A percentile compares a stretch with the other conserved stretches of the same genome.
Evolutionary conservation across 2,329 filamentous ascomycete genomes (phyloP).

Genomic region (Sarocladium oryzae): DNA sequence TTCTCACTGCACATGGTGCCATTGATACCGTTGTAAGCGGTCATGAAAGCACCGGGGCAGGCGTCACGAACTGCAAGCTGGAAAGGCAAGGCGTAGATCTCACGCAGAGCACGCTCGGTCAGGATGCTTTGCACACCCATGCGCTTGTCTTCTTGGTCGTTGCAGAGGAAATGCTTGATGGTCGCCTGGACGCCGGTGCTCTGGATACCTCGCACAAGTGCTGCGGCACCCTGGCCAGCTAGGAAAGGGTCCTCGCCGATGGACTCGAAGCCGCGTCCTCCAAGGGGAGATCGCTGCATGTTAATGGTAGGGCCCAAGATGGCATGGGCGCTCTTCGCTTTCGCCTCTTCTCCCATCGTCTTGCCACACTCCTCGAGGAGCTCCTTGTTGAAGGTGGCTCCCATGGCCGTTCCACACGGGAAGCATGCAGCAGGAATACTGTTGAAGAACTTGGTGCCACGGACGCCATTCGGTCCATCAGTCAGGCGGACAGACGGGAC

Average conservation of each 20-base stretch:
- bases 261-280: conserved; percentile 54
- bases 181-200: conserved; percentile 49
- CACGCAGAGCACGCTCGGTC: conserved; percentile 48
- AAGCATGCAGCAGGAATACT: conserved; percentile 54
- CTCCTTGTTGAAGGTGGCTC: conserved; percentile 49
- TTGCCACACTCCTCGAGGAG: conserved; percentile 45
- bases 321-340: conserved; percentile 50
- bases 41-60: conserved; percentile 50
- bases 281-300: conserved; percentile 54
- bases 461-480: conserved; percentile 64
- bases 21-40: conserved; percentile 53
- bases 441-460: conserved; percentile 63
- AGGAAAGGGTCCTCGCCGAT: conserved; percentile 53
- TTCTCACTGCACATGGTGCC: conserved; percentile 50
- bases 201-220: conserved; percentile 49
- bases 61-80: conserved; percentile 48
- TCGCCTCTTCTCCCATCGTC: conserved; percentile 46
- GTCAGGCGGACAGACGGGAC: conserved; percentile 59
- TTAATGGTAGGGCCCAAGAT: conserved; percentile 58
- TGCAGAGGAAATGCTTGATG: conserved; percentile 56
- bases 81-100: conserved; percentile 53
- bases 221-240: conserved; percentile 46
- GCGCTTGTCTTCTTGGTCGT: conserved; percentile 53
- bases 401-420: conserved; percentile 52
- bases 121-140: conserved; percentile 49